Percentiles rank a stretch among this genome's conserved stretches.
These are phyloP conservation scores for Fusarium nygamai DNA, from an alignment of 2,329 filamentous ascomycete genomes.

Conservation along the genomic window DNA sequence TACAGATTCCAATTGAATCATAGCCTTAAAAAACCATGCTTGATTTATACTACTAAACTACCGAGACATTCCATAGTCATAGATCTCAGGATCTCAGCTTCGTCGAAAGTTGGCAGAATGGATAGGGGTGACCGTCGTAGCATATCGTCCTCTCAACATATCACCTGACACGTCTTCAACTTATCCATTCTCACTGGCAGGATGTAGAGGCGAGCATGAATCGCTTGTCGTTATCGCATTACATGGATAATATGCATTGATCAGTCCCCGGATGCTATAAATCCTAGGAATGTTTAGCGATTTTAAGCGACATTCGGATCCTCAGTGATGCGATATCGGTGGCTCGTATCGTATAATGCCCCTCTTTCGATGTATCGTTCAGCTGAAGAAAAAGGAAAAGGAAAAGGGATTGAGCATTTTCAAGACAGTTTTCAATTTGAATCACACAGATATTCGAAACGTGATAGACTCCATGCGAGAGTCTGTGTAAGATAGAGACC, in stretches of 20 bases:
- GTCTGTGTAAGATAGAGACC: no score
- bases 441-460: background rate
- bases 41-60: background rate
- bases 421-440: background rate
- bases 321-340: constrained; percentile 4
- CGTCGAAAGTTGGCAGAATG: background rate
- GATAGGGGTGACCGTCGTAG: background rate
- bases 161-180: background rate
- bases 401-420: background rate
- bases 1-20: background rate
- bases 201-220: background rate
- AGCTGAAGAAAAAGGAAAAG: no score
- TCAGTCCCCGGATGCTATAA: background rate
- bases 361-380: background rate
- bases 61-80: background rate
- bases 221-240: constrained; percentile 8
- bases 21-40: background rate
- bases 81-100: background rate
- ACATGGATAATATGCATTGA: background rate
- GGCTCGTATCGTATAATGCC: background rate
- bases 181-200: background rate
- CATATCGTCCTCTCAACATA: background rate
- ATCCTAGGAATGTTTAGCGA: background rate
- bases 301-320: constrained; percentile 28
- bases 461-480: background rate